phyloP scores from a whole-genome alignment of 148 eudicot genomes.

The Arbutus unedo region DNA sequence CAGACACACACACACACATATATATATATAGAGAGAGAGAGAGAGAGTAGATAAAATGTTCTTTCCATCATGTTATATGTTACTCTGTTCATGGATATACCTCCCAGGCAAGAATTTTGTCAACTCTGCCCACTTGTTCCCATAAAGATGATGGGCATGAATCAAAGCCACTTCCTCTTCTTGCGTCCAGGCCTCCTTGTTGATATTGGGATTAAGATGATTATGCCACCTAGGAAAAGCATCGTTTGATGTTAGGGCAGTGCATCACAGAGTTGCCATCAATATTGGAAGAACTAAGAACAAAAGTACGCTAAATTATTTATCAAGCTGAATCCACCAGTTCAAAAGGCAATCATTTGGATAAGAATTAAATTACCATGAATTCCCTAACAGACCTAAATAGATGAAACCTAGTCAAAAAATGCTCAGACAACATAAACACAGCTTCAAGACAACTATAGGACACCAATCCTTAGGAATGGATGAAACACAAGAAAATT shows the following conservation, averaged over 20 bases:
- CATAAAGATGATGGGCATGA: slow-evolving; percentile 80
- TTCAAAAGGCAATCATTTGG: slow-evolving; percentile 11
- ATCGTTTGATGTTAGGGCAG: slow-evolving; percentile 13
- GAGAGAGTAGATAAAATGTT: no score
- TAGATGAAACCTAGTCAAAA: not conserved
- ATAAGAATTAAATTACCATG: not conserved
- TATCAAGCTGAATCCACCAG: slow-evolving; percentile 16
- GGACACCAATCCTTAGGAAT: not conserved
- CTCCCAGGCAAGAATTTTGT: slow-evolving; percentile 89
- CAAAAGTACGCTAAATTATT: not conserved
- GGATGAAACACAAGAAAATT: not conserved
- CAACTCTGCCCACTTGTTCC: slow-evolving; percentile 98
- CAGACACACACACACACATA: no score
- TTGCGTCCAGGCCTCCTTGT: slow-evolving; percentile 96
- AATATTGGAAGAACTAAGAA: not conserved
- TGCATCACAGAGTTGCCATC: slow-evolving; percentile 8
- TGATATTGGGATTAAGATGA: slow-evolving; percentile 93
- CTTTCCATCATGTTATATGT: no score
- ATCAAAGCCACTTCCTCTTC: slow-evolving; percentile 85
- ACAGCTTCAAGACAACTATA: not conserved
- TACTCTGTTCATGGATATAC: slow-evolving; percentile 30
- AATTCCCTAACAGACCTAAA: not conserved
- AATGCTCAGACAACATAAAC: not conserved
- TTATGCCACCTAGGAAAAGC: slow-evolving; percentile 80
- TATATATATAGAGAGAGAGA: no score